Evolutionary conservation across 1,284 basidiomycete species (phyloP).

Genomic region (Ceratobasidium theobromae): DNA sequence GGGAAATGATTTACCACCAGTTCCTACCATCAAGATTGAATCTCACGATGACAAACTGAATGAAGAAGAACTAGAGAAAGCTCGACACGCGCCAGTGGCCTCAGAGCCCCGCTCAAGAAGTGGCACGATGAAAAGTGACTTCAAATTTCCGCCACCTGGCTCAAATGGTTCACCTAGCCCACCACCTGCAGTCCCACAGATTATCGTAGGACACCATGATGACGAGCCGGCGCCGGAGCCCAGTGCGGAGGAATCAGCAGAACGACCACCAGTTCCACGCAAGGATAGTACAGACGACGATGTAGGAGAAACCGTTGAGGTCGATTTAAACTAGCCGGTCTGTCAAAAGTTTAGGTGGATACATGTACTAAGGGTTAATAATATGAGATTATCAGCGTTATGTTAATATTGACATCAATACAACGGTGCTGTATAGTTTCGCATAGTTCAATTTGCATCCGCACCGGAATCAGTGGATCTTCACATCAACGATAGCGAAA

Average conservation of each 20-base stretch:
- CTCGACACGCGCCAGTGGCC: constrained; percentile 28
- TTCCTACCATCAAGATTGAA: constrained; percentile 35
- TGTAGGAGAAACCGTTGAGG: constrained; percentile 25
- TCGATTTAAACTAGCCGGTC: constrained; percentile 5
- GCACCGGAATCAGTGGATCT: constrained; percentile 29
- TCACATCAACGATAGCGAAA: constrained; percentile 87
- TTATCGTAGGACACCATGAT: constrained; percentile 22
- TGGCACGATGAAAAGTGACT: constrained; percentile 75
- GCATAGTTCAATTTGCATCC: constrained; percentile 4
- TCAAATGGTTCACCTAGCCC: too few species aligned
- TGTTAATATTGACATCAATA: neutral
- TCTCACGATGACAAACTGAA: constrained; percentile 41
- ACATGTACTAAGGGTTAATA: neutral
- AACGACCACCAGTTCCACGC: neutral
- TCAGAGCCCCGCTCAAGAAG: constrained; percentile 42
- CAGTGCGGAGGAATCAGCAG: neutral
- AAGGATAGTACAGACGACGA: constrained; percentile 13
- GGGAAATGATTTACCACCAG: constrained; percentile 47
- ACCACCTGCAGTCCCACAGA: constrained; percentile 23
- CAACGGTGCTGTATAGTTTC: constrained; percentile 3
- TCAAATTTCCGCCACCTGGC: constrained; percentile 70
- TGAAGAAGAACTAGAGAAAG: constrained; percentile 47
- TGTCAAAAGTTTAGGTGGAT: neutral
- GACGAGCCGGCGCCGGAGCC: neutral
- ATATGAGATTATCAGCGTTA: neutral